A percentile compares a stretch with the other conserved stretches of the same genome.
Conservation (phyloP, 2,329 filamentous ascomycete species). For the Camillea tinctor region DNA sequence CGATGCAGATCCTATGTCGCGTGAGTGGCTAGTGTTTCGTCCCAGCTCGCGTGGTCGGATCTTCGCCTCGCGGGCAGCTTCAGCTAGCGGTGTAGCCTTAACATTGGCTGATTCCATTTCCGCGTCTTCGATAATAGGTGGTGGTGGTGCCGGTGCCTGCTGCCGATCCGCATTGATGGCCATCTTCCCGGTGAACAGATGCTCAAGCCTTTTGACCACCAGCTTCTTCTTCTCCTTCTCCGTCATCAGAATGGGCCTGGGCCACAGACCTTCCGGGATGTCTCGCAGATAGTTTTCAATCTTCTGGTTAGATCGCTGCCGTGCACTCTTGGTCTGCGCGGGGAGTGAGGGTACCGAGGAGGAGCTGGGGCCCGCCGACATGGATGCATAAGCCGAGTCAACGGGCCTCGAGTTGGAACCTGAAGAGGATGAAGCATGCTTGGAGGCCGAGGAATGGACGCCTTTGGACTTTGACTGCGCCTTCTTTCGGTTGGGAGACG, state of each 20-base stretch:
- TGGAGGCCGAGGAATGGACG: conserved; percentile 46
- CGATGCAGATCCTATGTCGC: conserved; percentile 44
- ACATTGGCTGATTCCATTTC: conserved; percentile 23
- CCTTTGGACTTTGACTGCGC: conserved; percentile 39
- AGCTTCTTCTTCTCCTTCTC: conserved; percentile 74
- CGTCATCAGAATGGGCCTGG: conserved; percentile 60
- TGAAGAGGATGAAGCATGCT: conserved; percentile 53
- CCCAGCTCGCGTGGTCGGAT: conserved; percentile 39
- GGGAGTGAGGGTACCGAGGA: conserved; percentile 42
- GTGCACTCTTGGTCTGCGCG: conserved; percentile 31
- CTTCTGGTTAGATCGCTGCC: conserved; percentile 53
- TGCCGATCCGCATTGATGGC: conserved; percentile 37
- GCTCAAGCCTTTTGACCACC: conserved; percentile 73
- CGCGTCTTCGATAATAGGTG: conserved; percentile 29
- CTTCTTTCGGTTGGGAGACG: conserved; percentile 44
- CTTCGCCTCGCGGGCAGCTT: conserved; percentile 47
- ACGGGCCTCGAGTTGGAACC: conserved; percentile 53
- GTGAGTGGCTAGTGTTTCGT: conserved; percentile 41
- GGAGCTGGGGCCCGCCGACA: conserved; percentile 52
- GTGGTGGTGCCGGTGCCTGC: conserved; percentile 26
- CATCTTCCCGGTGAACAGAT: conserved; percentile 75
- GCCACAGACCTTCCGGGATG: conserved; percentile 68
- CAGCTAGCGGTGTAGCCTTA: conserved; percentile 16
- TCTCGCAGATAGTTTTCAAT: conserved; percentile 70
- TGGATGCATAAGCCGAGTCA: conserved; percentile 68